Evolutionary conservation across 345 rosid species (phyloP).

Genomic region (Populus deltoides): DNA sequence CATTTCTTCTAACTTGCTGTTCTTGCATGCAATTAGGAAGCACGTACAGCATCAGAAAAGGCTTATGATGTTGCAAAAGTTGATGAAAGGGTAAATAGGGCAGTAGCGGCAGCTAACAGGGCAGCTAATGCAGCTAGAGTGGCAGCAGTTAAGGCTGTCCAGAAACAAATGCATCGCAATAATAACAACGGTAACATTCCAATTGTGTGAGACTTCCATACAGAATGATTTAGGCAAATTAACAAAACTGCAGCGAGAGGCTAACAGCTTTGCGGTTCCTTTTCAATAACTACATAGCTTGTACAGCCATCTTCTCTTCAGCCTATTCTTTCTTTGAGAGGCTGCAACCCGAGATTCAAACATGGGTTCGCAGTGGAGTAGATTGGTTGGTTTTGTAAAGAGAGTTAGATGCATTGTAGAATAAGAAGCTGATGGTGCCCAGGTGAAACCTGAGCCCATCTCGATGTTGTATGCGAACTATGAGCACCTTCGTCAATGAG

Average conservation of each 20-base stretch:
- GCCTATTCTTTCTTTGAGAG: constrained; percentile 16
- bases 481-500: neutral
- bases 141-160: constrained; percentile 79
- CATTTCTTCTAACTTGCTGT: neutral
- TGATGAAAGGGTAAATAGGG: constrained; percentile 84
- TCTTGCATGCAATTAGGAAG: constrained; percentile 56
- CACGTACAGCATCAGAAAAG: constrained; percentile 71
- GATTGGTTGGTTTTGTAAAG: constrained; percentile 34
- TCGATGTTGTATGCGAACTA: constrained; percentile 16
- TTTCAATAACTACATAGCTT: constrained; percentile 4
- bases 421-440: constrained; percentile 24
- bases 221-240: constrained; percentile 5
- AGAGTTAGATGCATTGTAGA: constrained; percentile 26
- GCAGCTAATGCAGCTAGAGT: constrained; percentile 93
- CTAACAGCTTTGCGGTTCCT: constrained; percentile 11
- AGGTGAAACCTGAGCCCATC: constrained; percentile 27
- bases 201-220: constrained; percentile 33
- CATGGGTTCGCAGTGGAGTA: constrained; percentile 3
- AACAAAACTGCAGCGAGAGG: constrained; percentile 7
- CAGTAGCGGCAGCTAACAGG: constrained; percentile 79
- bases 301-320: constrained; percentile 17
- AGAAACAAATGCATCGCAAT: constrained; percentile 61
- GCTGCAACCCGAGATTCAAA: constrained; percentile 1
- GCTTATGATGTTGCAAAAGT: constrained; percentile 89
- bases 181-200: constrained; percentile 46